Evolutionary conservation across 2,329 filamentous ascomycete species (phyloP).

Genomic region (Aspergillus caelatus): DNA sequence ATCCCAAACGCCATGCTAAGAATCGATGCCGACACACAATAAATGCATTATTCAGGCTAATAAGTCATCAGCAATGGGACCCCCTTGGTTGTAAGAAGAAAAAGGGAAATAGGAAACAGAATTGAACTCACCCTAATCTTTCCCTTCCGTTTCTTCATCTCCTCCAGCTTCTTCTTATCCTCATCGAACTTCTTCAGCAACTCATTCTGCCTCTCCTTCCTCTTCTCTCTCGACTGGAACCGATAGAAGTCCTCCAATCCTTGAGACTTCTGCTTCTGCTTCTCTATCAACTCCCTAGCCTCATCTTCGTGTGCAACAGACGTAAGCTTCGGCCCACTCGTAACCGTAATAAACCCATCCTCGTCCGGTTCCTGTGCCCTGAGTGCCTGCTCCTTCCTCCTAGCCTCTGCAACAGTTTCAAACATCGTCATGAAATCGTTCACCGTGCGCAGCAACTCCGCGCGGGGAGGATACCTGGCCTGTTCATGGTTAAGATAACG

Average conservation of each 20-base stretch:
- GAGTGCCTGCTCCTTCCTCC: constrained; percentile 63
- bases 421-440: constrained; percentile 88
- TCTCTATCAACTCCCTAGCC: constrained; percentile 60
- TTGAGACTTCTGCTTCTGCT: constrained; percentile 66
- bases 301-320: constrained; percentile 76
- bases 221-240: constrained; percentile 79
- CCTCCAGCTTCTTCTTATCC: constrained; percentile 70
- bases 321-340: constrained; percentile 69
- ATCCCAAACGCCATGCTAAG: constrained; percentile 36
- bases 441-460: constrained; percentile 69
- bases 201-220: constrained; percentile 72
- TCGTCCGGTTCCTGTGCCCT: constrained; percentile 82
- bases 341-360: constrained; percentile 94
- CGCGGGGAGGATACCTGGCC: constrained; percentile 70
- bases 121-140: constrained; percentile 55
- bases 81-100: neutral
- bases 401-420: constrained; percentile 65
- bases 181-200: constrained; percentile 74
- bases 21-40: constrained; percentile 17
- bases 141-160: constrained; percentile 69
- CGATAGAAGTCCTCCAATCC: constrained; percentile 76
- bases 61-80: constrained; percentile 10
- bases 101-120: neutral
- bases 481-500: constrained; percentile 67
- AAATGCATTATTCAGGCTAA: constrained; percentile 37